Percentiles rank a stretch among this genome's conserved stretches.
Conservation (phyloP, 352 stramenopile species). For the Phytophthora macrochlamydospora region DNA sequence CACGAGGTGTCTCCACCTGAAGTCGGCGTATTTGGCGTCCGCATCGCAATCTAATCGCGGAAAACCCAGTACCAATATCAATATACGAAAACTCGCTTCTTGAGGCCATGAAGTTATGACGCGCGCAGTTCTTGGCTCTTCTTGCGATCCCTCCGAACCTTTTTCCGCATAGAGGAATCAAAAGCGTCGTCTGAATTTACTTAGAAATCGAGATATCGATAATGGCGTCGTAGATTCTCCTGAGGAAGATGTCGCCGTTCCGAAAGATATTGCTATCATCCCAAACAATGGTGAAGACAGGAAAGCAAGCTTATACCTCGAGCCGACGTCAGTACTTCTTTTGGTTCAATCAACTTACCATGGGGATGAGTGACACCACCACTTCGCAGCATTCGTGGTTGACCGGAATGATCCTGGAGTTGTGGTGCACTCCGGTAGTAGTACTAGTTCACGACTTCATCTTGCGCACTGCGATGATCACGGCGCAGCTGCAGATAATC, state of each 20-base stretch:
- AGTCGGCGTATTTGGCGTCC: slow-evolving; percentile 65
- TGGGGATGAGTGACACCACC: slow-evolving; percentile 79
- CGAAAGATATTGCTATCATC: neutral
- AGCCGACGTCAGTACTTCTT: slow-evolving; percentile 34
- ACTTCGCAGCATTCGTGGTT: slow-evolving; percentile 56
- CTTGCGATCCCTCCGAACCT: slow-evolving; percentile 78
- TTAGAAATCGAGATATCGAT: slow-evolving; percentile 3
- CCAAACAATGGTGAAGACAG: slow-evolving; percentile 33
- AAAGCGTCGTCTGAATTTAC: slow-evolving; percentile 25
- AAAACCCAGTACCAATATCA: neutral
- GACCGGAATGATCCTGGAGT: slow-evolving; percentile 56
- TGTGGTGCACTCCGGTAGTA: slow-evolving; percentile 56
- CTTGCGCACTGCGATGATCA: slow-evolving; percentile 53
- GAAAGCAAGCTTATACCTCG: slow-evolving; percentile 41
- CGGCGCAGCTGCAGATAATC: slow-evolving; percentile 49
- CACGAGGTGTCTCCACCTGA: slow-evolving; percentile 73
- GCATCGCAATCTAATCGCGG: slow-evolving; percentile 60
- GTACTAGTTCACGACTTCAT: slow-evolving; percentile 1
- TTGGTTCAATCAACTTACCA: slow-evolving; percentile 72
- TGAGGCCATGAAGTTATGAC: slow-evolving; percentile 77
- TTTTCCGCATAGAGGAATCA: neutral
- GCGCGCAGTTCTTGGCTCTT: slow-evolving; percentile 79
- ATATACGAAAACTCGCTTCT: slow-evolving; percentile 40
- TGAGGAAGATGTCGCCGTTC: slow-evolving; percentile 12
- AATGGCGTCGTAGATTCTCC: slow-evolving; percentile 3